These are phyloP conservation scores for Cardamine resedifolia DNA, from an alignment of 345 rosid genomes.

Conservation along the genomic window DNA sequence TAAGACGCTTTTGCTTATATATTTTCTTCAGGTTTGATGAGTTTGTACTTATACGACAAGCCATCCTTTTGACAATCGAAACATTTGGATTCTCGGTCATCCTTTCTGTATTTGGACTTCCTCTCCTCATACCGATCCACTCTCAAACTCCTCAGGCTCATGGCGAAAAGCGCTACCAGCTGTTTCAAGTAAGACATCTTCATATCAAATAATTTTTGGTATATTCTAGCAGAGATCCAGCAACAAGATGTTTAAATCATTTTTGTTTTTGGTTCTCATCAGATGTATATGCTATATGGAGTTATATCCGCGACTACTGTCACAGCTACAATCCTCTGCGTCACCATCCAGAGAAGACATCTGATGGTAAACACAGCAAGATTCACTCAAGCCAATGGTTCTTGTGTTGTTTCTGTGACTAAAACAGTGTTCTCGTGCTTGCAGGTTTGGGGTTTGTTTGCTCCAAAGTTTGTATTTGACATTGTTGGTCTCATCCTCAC, in stretches of 20 bases:
- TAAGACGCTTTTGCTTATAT: slow-evolving; percentile 22
- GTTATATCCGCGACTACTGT: slow-evolving; percentile 53
- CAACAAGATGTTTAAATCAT: not conserved
- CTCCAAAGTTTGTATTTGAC: slow-evolving; percentile 89
- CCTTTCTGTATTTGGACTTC: slow-evolving; percentile 79
- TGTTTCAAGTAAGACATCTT: slow-evolving; percentile 55
- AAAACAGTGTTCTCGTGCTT: slow-evolving; percentile 16
- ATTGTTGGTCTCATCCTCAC: slow-evolving; percentile 67
- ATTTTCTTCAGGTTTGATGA: slow-evolving; percentile 79
- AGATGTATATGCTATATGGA: slow-evolving; percentile 80
- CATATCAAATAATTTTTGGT: not conserved
- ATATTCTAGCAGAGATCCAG: not conserved
- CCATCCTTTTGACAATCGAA: slow-evolving; percentile 79
- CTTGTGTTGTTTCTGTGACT: slow-evolving; percentile 9
- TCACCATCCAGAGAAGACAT: slow-evolving; percentile 86
- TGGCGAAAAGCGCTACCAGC: slow-evolving; percentile 31
- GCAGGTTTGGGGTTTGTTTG: slow-evolving; percentile 97
- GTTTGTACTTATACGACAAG: slow-evolving; percentile 82
- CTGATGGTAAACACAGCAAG: slow-evolving; percentile 59
- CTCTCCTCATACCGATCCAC: slow-evolving; percentile 46
- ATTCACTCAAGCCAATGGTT: not conserved
- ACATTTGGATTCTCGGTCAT: slow-evolving; percentile 87
- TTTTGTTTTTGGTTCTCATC: slow-evolving; percentile 17
- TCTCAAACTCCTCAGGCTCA: slow-evolving; percentile 36
- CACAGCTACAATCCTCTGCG: slow-evolving; percentile 68